A percentile compares a stretch with the other conserved stretches of the same genome.
These are phyloP conservation scores for Coemansia sp. DNA, from an alignment of 192 early-diverging fungal species.

Conservation along the genomic window DNA sequence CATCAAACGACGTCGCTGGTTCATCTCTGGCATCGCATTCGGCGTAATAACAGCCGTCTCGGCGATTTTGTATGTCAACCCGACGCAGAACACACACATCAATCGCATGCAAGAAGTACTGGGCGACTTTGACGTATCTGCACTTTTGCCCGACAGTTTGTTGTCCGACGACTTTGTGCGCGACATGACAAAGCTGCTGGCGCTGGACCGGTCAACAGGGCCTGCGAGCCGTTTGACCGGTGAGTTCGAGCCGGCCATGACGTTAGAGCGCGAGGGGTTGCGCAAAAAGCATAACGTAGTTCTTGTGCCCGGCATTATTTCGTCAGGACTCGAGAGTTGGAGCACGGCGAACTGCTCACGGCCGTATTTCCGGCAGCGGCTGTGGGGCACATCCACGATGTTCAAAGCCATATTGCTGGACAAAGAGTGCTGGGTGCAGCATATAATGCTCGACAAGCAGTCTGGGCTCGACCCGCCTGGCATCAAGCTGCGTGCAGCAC, in stretches of 20 bases:
- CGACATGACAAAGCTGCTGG: slow-evolving; percentile 61
- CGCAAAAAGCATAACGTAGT: slow-evolving; percentile 62
- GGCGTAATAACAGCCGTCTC: slow-evolving; percentile 55
- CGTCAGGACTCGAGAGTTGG: slow-evolving; percentile 88
- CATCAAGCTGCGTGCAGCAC: slow-evolving; percentile 80
- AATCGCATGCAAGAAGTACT: slow-evolving; percentile 48
- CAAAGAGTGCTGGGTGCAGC: slow-evolving; percentile 82
- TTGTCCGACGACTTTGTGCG: slow-evolving; percentile 68
- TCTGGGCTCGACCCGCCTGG: slow-evolving; percentile 85
- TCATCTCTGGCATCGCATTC: slow-evolving; percentile 61
- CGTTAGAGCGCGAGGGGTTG: slow-evolving; percentile 31
- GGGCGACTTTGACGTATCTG: slow-evolving; percentile 66
- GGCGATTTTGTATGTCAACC: slow-evolving; percentile 50
- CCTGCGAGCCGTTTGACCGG: slow-evolving; percentile 18
- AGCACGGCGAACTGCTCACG: slow-evolving; percentile 71
- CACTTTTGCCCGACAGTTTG: slow-evolving; percentile 64
- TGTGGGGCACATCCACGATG: slow-evolving; percentile 86
- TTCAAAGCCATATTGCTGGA: slow-evolving; percentile 81
- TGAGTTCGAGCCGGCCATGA: slow-evolving; percentile 48
- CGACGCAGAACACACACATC: slow-evolving; percentile 53
- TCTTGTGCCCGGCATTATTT: slow-evolving; percentile 85
- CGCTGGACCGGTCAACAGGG: slow-evolving; percentile 26
- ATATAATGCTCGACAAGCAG: slow-evolving; percentile 76
- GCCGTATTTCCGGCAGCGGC: slow-evolving; percentile 81
- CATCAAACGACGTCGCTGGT: slow-evolving; percentile 46